These are phyloP conservation scores for Fusarium gaditjirri DNA, from an alignment of 2,329 filamentous ascomycete genomes.

Conservation along the genomic window DNA sequence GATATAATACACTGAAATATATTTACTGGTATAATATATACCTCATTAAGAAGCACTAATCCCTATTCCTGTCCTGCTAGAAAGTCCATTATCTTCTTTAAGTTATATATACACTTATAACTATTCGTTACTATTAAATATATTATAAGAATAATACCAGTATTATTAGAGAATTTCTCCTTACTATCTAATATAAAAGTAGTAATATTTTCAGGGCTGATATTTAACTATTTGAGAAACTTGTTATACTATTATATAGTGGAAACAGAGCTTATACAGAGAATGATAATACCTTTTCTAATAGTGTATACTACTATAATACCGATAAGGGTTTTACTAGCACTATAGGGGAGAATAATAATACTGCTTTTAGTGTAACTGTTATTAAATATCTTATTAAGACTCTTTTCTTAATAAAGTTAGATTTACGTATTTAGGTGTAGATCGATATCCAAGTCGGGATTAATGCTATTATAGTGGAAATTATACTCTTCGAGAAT, in stretches of 20 bases:
- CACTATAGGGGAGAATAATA: constrained; percentile 95
- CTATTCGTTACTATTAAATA: constrained; percentile 95
- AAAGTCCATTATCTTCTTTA: constrained; percentile 98
- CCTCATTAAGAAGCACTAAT: constrained; percentile 95
- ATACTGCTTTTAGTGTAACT: constrained; percentile 96
- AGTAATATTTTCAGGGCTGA: constrained; percentile 88
- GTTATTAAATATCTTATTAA: constrained; percentile 99
- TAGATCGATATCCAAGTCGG: constrained; percentile 92
- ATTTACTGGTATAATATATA: constrained; percentile 97
- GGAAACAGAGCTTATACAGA: constrained; percentile 97
- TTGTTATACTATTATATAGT: constrained; percentile 97
- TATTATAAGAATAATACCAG: constrained; percentile 95
- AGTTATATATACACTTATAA: constrained; percentile 90
- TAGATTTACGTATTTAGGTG: constrained; percentile 90
- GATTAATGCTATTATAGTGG: constrained; percentile 86
- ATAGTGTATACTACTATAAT: constrained; percentile 99
- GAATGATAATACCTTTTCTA: constrained; percentile 95
- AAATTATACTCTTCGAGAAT: constrained; percentile 98
- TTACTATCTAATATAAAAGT: constrained; percentile 96
- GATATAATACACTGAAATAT: constrained; percentile 96
- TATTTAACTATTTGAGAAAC: constrained; percentile 98
- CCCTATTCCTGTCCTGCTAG: constrained; percentile 92
- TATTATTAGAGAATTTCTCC: constrained; percentile 78
- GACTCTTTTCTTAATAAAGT: constrained; percentile 94
- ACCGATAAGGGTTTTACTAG: constrained; percentile 97